phyloP scores from a whole-genome alignment of 2,329 filamentous ascomycete genomes.

The Botryotinia convoluta region DNA sequence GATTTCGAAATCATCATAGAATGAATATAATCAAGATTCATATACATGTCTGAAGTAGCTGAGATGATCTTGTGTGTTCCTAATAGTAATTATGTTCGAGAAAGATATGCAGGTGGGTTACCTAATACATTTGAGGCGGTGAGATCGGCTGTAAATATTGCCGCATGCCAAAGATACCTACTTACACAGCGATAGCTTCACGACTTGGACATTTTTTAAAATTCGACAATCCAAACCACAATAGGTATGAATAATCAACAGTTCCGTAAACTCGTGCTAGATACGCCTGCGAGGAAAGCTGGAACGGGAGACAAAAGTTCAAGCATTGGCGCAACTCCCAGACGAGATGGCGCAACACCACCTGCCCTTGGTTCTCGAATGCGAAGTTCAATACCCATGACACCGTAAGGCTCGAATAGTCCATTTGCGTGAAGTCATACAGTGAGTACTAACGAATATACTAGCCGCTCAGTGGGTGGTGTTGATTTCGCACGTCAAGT shows the following conservation, averaged over 20 bases:
- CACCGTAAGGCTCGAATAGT: conserved; percentile 60
- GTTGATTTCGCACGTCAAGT: conserved; percentile 82
- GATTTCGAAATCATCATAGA: neutral
- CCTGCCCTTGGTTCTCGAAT: conserved; percentile 71
- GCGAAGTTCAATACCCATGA: conserved; percentile 86
- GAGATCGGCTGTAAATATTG: neutral
- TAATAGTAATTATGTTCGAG: neutral
- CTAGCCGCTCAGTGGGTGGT: conserved; percentile 40
- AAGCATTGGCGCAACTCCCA: conserved; percentile 34
- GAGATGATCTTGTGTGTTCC: neutral
- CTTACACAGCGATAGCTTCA: neutral
- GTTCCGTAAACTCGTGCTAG: conserved; percentile 76
- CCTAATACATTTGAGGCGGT: neutral
- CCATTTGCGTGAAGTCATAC: neutral
- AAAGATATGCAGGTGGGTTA: neutral
- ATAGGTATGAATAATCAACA: conserved; percentile 86
- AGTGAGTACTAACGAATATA: conserved; percentile 6
- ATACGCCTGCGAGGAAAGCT: conserved; percentile 45
- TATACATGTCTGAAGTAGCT: neutral
- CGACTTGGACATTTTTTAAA: neutral
- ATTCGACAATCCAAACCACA: neutral
- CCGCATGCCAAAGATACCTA: neutral
- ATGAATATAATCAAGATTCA: neutral
- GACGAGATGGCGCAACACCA: conserved; percentile 49
- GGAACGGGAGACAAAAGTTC: conserved; percentile 23